Evolutionary conservation across 495 filamentous ascomycete genomes (phyloP), one percentile per base, ranked within the genome.

Genomic region (Xanthoparmelia taractica): DNA sequence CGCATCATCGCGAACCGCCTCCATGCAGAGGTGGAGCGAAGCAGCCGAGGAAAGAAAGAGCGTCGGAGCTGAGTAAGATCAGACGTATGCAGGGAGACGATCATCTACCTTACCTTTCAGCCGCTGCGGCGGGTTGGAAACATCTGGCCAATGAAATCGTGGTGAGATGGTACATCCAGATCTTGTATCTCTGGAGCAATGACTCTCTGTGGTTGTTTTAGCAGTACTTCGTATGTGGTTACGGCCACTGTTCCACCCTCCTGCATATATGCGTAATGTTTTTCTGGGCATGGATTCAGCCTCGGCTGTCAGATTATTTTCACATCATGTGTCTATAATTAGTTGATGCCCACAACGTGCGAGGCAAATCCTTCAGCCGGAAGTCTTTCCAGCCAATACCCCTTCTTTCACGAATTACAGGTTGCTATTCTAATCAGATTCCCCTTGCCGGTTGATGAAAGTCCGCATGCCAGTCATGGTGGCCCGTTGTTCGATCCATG

Each of bases 381-480:
- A 27, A 48, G 11, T 25, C 25, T 13, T 48, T 48, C 45, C 45
- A 20, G 2, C 45, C 5, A 48, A 27, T 25, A 10, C 45, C 2
- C 25, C 23, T 48, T 48, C 25, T 48, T 48, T 15, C 45, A 48
- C 25, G 41, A 27, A 48, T 13, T 48, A 2, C n/a, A 27, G 45
- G 10, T n/a, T 10, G 45, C 45, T 48, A 48, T 48, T 27, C 45
- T 48, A 18, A 47, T 15, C 45, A 11, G 8, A 23, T 18, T 64
- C 25, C 23, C 60, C 64, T 23, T 47, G 33, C 37, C 63, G 58
- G 41, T 66, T 43, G 52, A 68, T 68, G 55, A 65, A 68, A 31
- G 58, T 68, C 48, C 63, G 57, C 33, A 68, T 36, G 8, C 66
- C 63, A 13, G 66, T 68, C 58, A 68, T 61, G 18, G 27, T 34